Percentiles rank a stretch among this genome's conserved stretches.
phyloP scores from a whole-genome alignment of 805 yeast species.

The Lachancea sp. region DNA sequence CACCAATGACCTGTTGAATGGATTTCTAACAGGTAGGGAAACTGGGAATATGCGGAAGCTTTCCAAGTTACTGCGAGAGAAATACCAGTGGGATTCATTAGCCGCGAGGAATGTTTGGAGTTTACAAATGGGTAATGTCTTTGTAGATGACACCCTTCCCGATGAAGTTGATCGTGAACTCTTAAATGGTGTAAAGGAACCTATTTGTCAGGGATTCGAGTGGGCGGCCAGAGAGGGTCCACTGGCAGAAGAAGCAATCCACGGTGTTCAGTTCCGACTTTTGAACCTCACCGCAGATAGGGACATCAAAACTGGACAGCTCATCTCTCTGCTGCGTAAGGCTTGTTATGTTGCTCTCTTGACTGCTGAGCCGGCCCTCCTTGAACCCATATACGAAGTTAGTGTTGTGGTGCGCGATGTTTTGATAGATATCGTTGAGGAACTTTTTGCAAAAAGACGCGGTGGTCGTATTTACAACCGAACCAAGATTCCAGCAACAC shows the following conservation, averaged over 20 bases:
- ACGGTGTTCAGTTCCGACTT: constrained; percentile 64
- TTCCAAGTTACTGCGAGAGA: constrained; percentile 48
- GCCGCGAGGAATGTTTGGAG: constrained; percentile 80
- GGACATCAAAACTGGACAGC: constrained; percentile 56
- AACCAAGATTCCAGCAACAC: constrained; percentile 65
- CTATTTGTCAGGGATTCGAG: constrained; percentile 69
- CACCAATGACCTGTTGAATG: constrained; percentile 27
- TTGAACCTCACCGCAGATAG: constrained; percentile 42
- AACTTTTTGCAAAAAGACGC: constrained; percentile 55
- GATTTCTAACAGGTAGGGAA: constrained; percentile 42
- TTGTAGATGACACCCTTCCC: constrained; percentile 66
- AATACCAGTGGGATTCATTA: constrained; percentile 75
- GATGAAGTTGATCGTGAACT: constrained; percentile 58
- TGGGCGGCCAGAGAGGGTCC: constrained; percentile 90
- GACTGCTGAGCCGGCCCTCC: constrained; percentile 66
- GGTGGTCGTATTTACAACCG: constrained; percentile 49
- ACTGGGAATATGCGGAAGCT: constrained; percentile 40
- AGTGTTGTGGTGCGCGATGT: constrained; percentile 49
- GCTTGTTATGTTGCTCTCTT: constrained; percentile 80
- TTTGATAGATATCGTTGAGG: constrained; percentile 44
- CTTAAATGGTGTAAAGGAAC: constrained; percentile 42
- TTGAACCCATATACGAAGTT: constrained; percentile 75
- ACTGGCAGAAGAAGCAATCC: constrained; percentile 75
- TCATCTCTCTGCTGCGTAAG: constrained; percentile 73
- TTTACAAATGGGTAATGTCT: constrained; percentile 59